Conservation (phyloP, 305 asterid genomes). For the Lippia alba region DNA sequence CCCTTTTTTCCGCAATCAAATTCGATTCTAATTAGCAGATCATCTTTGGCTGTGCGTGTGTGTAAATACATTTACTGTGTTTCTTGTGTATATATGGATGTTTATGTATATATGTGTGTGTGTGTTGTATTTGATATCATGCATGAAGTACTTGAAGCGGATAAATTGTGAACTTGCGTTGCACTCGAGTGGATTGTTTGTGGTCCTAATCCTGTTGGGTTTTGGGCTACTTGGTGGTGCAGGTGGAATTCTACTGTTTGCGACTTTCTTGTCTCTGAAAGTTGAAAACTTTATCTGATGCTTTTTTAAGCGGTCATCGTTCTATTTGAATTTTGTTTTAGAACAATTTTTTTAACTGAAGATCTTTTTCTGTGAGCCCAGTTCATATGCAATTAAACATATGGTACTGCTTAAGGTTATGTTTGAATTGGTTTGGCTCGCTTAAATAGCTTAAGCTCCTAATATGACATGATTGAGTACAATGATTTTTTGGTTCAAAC, state of each 20-base stretch:
- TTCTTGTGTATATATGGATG: no score
- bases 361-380: constrained; percentile 14
- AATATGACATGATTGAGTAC: constrained; percentile 12
- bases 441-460: constrained; percentile 17
- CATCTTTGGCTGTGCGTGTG: no score
- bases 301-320: neutral
- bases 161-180: neutral
- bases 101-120: neutral
- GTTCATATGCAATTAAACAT: neutral
- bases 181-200: constrained; percentile 1
- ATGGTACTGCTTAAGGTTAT: neutral
- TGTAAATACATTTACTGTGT: no score
- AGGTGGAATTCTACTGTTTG: neutral
- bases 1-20: neutral
- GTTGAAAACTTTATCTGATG: constrained; percentile 12
- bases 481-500: neutral
- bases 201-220: constrained; percentile 15
- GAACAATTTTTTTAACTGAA: no score
- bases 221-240: constrained; percentile 2
- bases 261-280: neutral
- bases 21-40: constrained; percentile 13
- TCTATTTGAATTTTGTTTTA: no score
- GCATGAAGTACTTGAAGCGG: neutral
- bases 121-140: neutral
- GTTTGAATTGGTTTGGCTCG: constrained; percentile 12